A percentile compares a stretch with the other conserved stretches of the same genome.
phyloP scores from a whole-genome alignment of 1,284 basidiomycete species.

The Mycosarcoma maydis region DNA sequence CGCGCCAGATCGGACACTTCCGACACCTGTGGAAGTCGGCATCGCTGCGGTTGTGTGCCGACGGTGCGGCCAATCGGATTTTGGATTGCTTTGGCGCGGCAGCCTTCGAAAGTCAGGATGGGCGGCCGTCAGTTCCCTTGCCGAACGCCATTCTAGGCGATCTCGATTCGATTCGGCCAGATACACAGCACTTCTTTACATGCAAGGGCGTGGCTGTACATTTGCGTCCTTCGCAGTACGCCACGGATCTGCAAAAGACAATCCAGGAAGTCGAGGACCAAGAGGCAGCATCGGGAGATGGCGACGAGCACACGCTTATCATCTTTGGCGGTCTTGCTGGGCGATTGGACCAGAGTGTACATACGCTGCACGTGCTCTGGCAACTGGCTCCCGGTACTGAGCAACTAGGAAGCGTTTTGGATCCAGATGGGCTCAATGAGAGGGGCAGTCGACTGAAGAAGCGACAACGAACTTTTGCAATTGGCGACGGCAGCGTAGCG shows the following conservation, averaged over 20 bases:
- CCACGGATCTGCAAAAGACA: conserved; percentile 96
- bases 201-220: conserved; percentile 76
- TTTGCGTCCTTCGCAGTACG: conserved; percentile 78
- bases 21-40: conserved; percentile 54
- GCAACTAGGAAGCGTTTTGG: conserved; percentile 33
- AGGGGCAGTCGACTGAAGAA: conserved; percentile 64
- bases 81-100: conserved; percentile 73
- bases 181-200: conserved; percentile 79
- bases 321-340: conserved; percentile 89
- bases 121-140: conserved; percentile 4
- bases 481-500: conserved; percentile 86
- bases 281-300: conserved; percentile 70
- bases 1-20: conserved; percentile 37
- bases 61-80: conserved; percentile 91
- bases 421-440: conserved; percentile 27
- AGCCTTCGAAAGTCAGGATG: conserved; percentile 20
- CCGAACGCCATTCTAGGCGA: conserved; percentile 93
- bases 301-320: conserved; percentile 70
- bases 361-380: conserved; percentile 85
- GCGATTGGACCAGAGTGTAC: conserved; percentile 91
- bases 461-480: conserved; percentile 75
- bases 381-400: conserved; percentile 73
- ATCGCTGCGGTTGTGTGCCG: conserved; percentile 75
- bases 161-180: conserved; percentile 82
- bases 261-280: conserved; percentile 73